phyloP scores from a whole-genome alignment of 768 basidiomycete species.

The Coprinellus micaceus region DNA sequence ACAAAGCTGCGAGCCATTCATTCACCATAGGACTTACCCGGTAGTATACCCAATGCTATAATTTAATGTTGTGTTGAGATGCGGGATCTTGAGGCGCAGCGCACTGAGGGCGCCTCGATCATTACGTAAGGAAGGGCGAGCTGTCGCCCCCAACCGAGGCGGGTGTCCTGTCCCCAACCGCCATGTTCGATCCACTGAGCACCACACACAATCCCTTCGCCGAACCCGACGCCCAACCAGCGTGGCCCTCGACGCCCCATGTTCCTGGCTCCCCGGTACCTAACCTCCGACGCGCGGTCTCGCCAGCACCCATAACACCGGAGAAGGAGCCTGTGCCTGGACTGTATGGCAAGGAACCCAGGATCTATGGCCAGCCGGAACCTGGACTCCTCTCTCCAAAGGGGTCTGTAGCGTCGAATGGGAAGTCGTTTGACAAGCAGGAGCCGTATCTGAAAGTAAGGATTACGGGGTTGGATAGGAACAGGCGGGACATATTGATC shows the following conservation, averaged over 20 bases:
- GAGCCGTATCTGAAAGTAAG: conserved; percentile 87
- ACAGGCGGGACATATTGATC: conserved; percentile 90
- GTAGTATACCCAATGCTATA: not conserved
- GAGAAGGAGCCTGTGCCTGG: conserved; percentile 54
- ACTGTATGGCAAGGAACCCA: conserved; percentile 73
- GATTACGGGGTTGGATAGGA: conserved; percentile 89
- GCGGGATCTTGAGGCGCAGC: not conserved
- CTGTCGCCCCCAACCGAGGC: not conserved
- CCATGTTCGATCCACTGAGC: conserved; percentile 73
- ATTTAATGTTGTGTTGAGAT: too few relatives aligned
- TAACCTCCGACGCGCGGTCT: conserved; percentile 59
- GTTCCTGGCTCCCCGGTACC: conserved; percentile 67
- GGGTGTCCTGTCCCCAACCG: not conserved
- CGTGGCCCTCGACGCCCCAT: conserved; percentile 84
- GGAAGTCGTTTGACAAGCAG: conserved; percentile 64
- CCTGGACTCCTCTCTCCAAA: conserved; percentile 78
- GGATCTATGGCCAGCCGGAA: conserved; percentile 85
- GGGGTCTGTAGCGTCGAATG: conserved; percentile 62
- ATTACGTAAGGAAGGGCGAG: not conserved
- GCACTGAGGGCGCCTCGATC: not conserved
- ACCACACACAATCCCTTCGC: conserved; percentile 53
- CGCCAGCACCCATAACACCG: conserved; percentile 47
- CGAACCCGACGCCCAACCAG: conserved; percentile 43
- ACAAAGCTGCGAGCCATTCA: too few relatives aligned
- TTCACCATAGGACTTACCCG: not conserved